Percentiles rank a stretch among this genome's conserved stretches.
Conservation (phyloP, 805 yeast genomes). For the Ogataea glucozyma region DNA sequence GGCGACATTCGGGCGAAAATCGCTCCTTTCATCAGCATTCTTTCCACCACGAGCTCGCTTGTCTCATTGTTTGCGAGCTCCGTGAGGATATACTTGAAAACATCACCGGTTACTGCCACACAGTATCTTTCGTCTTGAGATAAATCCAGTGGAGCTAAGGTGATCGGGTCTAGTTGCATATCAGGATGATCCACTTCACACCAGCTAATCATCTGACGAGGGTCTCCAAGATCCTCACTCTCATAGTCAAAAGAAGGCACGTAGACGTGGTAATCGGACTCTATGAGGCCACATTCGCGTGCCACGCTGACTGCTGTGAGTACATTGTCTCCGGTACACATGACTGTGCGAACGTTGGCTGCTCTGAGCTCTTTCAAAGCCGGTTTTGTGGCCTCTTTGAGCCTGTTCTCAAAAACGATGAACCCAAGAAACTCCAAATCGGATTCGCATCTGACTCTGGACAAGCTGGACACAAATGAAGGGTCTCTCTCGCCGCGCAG, state of each 20-base stretch:
- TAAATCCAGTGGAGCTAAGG: constrained; percentile 53
- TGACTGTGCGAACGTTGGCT: constrained; percentile 79
- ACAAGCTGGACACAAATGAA: constrained; percentile 48
- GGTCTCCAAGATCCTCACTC: constrained; percentile 14
- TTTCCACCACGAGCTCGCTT: constrained; percentile 42
- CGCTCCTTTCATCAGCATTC: constrained; percentile 67
- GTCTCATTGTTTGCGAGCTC: constrained; percentile 51
- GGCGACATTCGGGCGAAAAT: constrained; percentile 98
- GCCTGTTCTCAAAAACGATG: constrained; percentile 87
- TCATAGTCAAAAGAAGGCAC: constrained; percentile 59
- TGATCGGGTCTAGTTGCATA: constrained; percentile 59
- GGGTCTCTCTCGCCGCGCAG: constrained; percentile 40
- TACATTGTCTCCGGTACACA: constrained; percentile 98
- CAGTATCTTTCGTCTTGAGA: constrained; percentile 46
- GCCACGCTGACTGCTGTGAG: constrained; percentile 94
- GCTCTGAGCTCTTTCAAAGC: constrained; percentile 59
- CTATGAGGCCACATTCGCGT: constrained; percentile 72
- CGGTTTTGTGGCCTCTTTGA: constrained; percentile 65
- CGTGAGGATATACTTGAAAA: constrained; percentile 75
- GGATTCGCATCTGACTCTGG: constrained; percentile 68
- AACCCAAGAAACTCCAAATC: constrained; percentile 80
- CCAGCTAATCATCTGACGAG: constrained; percentile 53
- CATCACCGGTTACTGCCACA: constrained; percentile 90
- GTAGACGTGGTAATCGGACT: constrained; percentile 45
- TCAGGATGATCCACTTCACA: constrained; percentile 64